These are phyloP conservation scores for Saturnispora kantuleensis DNA, from an alignment of 805 yeast species.

Conservation along the genomic window DNA sequence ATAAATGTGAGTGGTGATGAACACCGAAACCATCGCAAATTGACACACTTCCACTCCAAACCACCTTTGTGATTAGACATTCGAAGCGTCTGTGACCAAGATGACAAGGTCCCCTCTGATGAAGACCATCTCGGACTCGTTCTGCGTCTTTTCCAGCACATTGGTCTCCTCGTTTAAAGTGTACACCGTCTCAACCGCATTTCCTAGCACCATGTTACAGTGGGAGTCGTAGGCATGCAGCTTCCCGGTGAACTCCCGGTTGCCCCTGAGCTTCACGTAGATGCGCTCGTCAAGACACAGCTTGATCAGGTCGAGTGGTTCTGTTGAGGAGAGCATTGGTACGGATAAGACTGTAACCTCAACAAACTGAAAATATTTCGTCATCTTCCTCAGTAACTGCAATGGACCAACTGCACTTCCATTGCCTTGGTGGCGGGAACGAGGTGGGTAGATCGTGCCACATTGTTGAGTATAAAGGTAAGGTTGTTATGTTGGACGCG, in stretches of 20 bases:
- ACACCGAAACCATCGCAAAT: no score
- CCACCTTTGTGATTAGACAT: conserved; percentile 11
- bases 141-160: conserved; percentile 36
- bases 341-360: neutral
- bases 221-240: conserved; percentile 93
- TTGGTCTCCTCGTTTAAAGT: conserved; percentile 39
- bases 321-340: conserved; percentile 29
- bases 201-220: conserved; percentile 91
- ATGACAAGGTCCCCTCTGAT: conserved; percentile 98
- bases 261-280: conserved; percentile 84
- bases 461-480: conserved; percentile 82
- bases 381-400: neutral
- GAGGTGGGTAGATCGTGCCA: conserved; percentile 98
- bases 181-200: conserved; percentile 78
- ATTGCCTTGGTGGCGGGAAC: conserved; percentile 94
- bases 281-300: conserved; percentile 80
- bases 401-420: conserved; percentile 44
- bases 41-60: no score
- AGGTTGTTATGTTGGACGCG: conserved; percentile 93
- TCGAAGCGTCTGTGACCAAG: conserved; percentile 41
- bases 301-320: conserved; percentile 87
- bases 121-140: conserved; percentile 78
- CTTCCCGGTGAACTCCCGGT: conserved; percentile 83
- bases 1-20: no score
- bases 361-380: no score